Evolutionary conservation across 495 filamentous ascomycete species (phyloP).

Genomic region (Parathielavia hyrcaniae): DNA sequence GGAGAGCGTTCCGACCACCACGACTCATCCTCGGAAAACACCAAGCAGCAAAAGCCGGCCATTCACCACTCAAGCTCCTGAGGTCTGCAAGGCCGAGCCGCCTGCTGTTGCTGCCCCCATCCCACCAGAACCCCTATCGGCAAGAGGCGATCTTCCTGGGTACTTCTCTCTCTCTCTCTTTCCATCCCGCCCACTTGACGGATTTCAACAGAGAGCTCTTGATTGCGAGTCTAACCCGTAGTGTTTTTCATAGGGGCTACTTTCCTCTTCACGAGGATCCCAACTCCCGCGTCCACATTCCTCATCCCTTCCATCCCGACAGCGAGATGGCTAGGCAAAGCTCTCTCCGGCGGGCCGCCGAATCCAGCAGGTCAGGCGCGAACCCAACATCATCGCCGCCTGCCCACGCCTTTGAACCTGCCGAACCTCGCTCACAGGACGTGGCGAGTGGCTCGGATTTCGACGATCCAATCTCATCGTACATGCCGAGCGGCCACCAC

Average conservation of each 20-base stretch:
- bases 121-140: constrained; percentile 41
- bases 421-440: constrained; percentile 7
- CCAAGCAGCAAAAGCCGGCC: constrained; percentile 32
- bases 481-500: constrained; percentile 36
- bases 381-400: background rate
- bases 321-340: constrained; percentile 32
- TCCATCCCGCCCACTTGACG: background rate
- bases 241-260: constrained; percentile 37
- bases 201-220: background rate
- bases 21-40: background rate
- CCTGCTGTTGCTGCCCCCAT: constrained; percentile 30
- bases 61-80: constrained; percentile 44
- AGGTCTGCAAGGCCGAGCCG: constrained; percentile 26
- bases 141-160: constrained; percentile 47
- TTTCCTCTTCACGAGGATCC: constrained; percentile 48
- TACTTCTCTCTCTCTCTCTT: constrained; percentile 22
- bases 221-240: background rate
- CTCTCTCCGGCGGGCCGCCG: constrained; percentile 30
- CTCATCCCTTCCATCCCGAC: constrained; percentile 40
- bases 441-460: constrained; percentile 14
- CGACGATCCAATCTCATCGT: constrained; percentile 37
- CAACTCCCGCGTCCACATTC: constrained; percentile 30
- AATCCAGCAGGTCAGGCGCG: constrained; percentile 17
- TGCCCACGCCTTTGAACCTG: constrained; percentile 13
- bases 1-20: background rate